Conservation (phyloP, 805 yeast genomes). For the Cyberlindnera lachancei region DNA sequence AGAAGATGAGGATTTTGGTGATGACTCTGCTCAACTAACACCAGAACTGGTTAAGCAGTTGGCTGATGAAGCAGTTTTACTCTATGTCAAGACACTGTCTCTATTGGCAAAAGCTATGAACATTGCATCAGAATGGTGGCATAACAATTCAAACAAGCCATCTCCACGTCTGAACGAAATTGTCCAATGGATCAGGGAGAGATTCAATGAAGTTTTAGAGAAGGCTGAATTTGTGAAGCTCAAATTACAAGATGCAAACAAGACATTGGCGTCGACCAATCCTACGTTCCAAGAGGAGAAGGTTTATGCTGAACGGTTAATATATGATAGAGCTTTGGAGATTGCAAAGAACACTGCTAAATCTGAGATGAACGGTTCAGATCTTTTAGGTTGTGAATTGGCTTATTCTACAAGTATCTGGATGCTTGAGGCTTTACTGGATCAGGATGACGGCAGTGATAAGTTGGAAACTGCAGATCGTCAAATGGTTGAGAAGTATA, state of each 20-base stretch:
- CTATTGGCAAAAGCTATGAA: constrained; percentile 82
- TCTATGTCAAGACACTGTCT: constrained; percentile 79
- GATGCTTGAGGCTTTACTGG: constrained; percentile 88
- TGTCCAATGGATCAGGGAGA: constrained; percentile 81
- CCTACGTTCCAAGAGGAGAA: constrained; percentile 9
- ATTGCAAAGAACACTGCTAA: constrained; percentile 89
- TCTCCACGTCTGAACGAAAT: constrained; percentile 44
- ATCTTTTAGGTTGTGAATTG: constrained; percentile 70
- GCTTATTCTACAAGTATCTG: constrained; percentile 89
- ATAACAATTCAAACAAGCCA: constrained; percentile 34
- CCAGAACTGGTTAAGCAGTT: constrained; percentile 48
- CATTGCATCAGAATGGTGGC: constrained; percentile 89
- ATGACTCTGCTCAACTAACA: constrained; percentile 33
- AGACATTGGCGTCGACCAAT: constrained; percentile 18
- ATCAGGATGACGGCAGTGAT: constrained; percentile 26
- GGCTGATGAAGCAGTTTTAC: constrained; percentile 79
- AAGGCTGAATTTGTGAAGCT: constrained; percentile 75
- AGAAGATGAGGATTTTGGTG: constrained; percentile 29
- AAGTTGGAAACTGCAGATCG: constrained; percentile 66
- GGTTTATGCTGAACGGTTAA: constrained; percentile 71
- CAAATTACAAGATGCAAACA: constrained; percentile 44
- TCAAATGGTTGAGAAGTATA: constrained; percentile 70
- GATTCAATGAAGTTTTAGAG: constrained; percentile 82
- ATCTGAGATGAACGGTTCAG: constrained; percentile 66
- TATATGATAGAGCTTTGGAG: constrained; percentile 90